A percentile compares a stretch with the other conserved stretches of the same genome.
These are phyloP conservation scores for Pleurozium schreberi DNA, from an alignment of 225 moss, liverwort and hornwort genomes.

Conservation along the genomic window DNA sequence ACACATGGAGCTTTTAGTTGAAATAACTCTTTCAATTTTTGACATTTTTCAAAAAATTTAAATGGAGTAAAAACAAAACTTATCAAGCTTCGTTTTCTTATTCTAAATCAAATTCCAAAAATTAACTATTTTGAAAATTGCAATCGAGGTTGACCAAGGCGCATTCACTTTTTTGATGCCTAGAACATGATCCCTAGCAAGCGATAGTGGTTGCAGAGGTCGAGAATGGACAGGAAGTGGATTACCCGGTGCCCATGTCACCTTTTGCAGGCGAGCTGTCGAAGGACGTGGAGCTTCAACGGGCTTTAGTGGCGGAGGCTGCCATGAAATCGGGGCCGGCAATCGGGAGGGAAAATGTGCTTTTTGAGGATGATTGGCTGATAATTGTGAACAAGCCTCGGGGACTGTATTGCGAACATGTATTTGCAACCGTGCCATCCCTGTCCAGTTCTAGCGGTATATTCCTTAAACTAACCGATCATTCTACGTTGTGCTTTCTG, in stretches of 20 bases:
- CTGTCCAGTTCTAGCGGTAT: constrained; percentile 25
- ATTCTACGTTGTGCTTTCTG: neutral
- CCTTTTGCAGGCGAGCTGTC: constrained; percentile 68
- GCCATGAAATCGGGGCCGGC: constrained; percentile 68
- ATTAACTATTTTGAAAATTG: too few species aligned
- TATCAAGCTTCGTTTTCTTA: too few species aligned
- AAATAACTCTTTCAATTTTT: too few species aligned
- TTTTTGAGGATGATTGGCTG: constrained; percentile 88
- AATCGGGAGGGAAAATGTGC: constrained; percentile 40
- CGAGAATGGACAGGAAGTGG: neutral
- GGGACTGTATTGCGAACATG: constrained; percentile 82
- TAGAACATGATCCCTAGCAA: too few species aligned
- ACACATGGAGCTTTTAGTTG: too few species aligned
- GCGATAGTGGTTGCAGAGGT: neutral
- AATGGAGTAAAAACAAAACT: too few species aligned
- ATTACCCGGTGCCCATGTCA: constrained; percentile 68
- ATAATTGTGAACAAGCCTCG: constrained; percentile 85
- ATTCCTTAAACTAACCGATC: neutral
- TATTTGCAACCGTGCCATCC: constrained; percentile 56
- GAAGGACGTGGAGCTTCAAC: constrained; percentile 62
- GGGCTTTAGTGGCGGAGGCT: constrained; percentile 84
- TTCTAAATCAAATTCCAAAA: too few species aligned
- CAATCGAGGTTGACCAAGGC: too few species aligned
- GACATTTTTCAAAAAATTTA: too few species aligned
- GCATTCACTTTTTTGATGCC: too few species aligned